Percentiles rank a stretch among this genome's conserved stretches.
Conservation (phyloP, 2,329 filamentous ascomycete species). For the Beauveria pseudobassiana region DNA sequence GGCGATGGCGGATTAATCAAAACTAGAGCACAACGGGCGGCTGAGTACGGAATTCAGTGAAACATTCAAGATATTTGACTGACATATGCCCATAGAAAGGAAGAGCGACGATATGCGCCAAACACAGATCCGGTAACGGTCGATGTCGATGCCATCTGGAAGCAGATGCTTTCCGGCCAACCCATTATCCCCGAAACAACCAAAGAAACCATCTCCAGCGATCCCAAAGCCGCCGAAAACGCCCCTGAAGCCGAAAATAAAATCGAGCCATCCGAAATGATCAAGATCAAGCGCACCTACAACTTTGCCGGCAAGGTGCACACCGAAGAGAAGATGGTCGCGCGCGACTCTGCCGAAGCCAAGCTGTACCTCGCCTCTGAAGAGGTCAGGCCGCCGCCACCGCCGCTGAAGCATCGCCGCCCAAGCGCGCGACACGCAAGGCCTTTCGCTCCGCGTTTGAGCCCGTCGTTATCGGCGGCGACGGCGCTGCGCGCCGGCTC, state of each 20-base stretch:
- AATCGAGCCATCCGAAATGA: slow-evolving; percentile 30
- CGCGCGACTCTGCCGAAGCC: slow-evolving; percentile 57
- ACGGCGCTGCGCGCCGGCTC: slow-evolving; percentile 31
- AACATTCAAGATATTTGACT: slow-evolving; percentile 1
- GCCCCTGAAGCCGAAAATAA: slow-evolving; percentile 4
- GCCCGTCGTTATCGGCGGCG: slow-evolving; percentile 38
- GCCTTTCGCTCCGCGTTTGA: slow-evolving; percentile 58
- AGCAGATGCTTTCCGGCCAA: slow-evolving; percentile 49
- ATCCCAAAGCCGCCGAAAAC: background rate
- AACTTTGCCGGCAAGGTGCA: slow-evolving; percentile 68
- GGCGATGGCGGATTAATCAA: slow-evolving; percentile 60
- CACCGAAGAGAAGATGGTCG: slow-evolving; percentile 63
- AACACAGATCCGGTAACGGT: slow-evolving; percentile 56
- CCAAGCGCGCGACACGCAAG: slow-evolving; percentile 41
- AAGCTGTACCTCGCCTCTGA: slow-evolving; percentile 53
- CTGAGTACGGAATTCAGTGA: slow-evolving; percentile 39
- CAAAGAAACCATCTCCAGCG: background rate
- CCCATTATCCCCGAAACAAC: slow-evolving; percentile 11
- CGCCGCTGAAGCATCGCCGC: slow-evolving; percentile 20
- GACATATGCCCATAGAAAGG: slow-evolving; percentile 36
- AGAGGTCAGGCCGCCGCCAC: slow-evolving; percentile 20
- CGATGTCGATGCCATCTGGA: slow-evolving; percentile 65
- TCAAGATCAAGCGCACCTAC: slow-evolving; percentile 64
- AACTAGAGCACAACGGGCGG: slow-evolving; percentile 62
- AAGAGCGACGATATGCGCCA: slow-evolving; percentile 45